phyloP scores from a whole-genome alignment of 768 basidiomycete genomes.

The Lentinula guzmanii region DNA sequence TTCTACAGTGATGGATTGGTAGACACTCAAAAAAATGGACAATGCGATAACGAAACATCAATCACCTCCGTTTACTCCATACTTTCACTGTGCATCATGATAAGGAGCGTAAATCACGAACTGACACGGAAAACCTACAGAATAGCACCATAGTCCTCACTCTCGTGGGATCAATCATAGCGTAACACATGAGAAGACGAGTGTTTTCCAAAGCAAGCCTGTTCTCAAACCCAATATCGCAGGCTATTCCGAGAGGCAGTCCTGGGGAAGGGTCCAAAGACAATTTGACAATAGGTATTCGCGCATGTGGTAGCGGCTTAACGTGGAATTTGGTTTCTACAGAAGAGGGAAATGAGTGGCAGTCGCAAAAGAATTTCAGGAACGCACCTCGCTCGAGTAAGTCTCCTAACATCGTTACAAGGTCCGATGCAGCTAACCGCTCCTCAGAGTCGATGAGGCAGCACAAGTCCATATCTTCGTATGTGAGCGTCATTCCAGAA shows the following conservation, averaged over 20 bases:
- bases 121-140: constrained; percentile 52
- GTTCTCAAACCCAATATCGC: constrained; percentile 99
- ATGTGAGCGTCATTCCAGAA: neutral
- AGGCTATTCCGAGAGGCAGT: constrained; percentile 84
- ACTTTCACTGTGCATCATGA: constrained; percentile 73
- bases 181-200: constrained; percentile 91
- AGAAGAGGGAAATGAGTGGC: constrained; percentile 21
- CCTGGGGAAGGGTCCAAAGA: constrained; percentile 83
- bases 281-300: constrained; percentile 98
- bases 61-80: constrained; percentile 91
- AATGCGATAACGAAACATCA: neutral
- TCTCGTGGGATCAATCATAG: constrained; percentile 91
- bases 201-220: constrained; percentile 96
- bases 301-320: constrained; percentile 92
- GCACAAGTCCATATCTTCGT: constrained; percentile 94
- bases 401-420: constrained; percentile 91
- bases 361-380: constrained; percentile 4
- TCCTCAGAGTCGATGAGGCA: constrained; percentile 89
- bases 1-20: constrained; percentile 36
- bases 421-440: constrained; percentile 75
- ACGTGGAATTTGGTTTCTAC: constrained; percentile 90
- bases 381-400: constrained; percentile 83
- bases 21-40: neutral
- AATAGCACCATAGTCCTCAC: constrained; percentile 94
- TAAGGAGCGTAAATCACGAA: neutral